These are phyloP conservation scores for Globisporangium cylindrosporum DNA, from an alignment of 352 stramenopile species.

Conservation along the genomic window DNA sequence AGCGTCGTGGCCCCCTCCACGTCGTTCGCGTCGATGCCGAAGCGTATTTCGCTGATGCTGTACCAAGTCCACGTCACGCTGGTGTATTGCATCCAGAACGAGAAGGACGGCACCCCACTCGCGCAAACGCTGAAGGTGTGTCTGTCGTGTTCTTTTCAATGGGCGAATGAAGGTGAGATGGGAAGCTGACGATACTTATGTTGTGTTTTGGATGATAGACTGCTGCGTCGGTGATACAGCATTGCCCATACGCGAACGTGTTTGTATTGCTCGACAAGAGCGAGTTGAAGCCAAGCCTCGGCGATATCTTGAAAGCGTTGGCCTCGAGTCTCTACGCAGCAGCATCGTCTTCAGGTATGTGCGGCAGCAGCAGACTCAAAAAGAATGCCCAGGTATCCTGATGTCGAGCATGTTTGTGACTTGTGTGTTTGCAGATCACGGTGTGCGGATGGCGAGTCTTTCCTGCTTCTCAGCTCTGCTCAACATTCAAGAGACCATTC, in stretches of 20 bases:
- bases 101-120: conserved; percentile 56
- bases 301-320: conserved; percentile 62
- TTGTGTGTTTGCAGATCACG: conserved; percentile 47
- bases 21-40: conserved; percentile 84
- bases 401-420: background rate
- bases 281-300: conserved; percentile 50
- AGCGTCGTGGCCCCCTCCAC: conserved; percentile 48
- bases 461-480: conserved; percentile 77
- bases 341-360: conserved; percentile 53
- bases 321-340: conserved; percentile 67
- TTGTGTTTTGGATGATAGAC: conserved; percentile 26
- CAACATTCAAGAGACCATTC: conserved; percentile 65
- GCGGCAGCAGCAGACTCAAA: background rate
- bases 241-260: conserved; percentile 76
- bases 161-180: background rate
- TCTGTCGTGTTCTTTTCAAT: background rate
- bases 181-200: background rate
- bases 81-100: conserved; percentile 80
- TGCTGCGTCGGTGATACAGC: conserved; percentile 64
- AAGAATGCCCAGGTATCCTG: background rate
- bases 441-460: conserved; percentile 73
- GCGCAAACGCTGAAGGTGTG: conserved; percentile 72
- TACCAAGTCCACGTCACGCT: conserved; percentile 82
- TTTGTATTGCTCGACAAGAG: conserved; percentile 42
- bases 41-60: conserved; percentile 79